Evolutionary conservation across 1,284 basidiomycete species (phyloP), one percentile per base, ranked within the genome.

Genomic region (Peniophora sp.): DNA sequence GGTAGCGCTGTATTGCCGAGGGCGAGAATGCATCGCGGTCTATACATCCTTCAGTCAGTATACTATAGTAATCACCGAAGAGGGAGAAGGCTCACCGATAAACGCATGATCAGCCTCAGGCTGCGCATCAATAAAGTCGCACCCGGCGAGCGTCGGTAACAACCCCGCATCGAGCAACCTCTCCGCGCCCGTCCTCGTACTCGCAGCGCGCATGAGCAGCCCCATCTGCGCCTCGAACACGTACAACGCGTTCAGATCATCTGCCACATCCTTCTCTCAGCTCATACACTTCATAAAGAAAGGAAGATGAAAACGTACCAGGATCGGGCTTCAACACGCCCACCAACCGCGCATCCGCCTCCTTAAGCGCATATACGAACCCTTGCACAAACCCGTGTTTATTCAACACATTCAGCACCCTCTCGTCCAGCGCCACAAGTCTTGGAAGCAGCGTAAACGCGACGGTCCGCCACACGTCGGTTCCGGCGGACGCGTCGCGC

Each of bases 391-490:
- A 89, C 0, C 95, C 95, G 57, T 88, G 83, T 51, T 83, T 79
- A 20, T 77, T 75, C 24, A 98, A 69, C 1, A 85, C 72, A 3
- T 73, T 65, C 36, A 89, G 64, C 3, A 88, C 69, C 5, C 70
- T 58, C 49, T 82, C 74, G 18, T 79, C 78, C 1, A 90, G 64
- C 55, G 86, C 71, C 50, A 85, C 75, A 9, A 95, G 71, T 11
- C 87, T 79, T 63, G 94, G 89, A 47, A 96, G 72, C 3, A 92
- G 73, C 69, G 92, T 88, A 63, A 94, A 96, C 17, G 91, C 88
- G 24, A 95, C 84, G n/a, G 95, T 96, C 70, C 94, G 92, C 94
- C 95, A 97, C 0, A 98, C 90, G 63, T 97, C 94, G 24, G 88
- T 83, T 10, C 93, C 94, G 59, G 97, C 94, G 52, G 95, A 88